Conservation (phyloP, 2,329 filamentous ascomycete genomes). For the Madurella fahalii region DNA sequence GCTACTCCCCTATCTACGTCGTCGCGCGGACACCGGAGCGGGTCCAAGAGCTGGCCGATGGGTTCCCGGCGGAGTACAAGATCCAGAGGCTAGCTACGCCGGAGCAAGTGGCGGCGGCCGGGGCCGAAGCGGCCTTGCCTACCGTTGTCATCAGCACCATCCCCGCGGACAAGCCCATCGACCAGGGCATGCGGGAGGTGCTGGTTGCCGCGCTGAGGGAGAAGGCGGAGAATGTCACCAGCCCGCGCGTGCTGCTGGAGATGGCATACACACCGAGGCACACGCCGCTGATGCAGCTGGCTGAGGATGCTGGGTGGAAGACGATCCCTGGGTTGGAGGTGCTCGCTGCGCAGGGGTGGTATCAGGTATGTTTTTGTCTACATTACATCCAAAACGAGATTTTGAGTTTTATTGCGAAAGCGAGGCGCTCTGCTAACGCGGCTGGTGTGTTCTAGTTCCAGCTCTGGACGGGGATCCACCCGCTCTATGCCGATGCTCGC, state of each 20-base stretch:
- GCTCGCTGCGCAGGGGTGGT: constrained; percentile 80
- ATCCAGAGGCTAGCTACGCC: constrained; percentile 58
- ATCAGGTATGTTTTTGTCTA: constrained; percentile 62
- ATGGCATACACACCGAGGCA: constrained; percentile 93
- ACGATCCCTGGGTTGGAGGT: constrained; percentile 87
- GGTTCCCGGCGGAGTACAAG: constrained; percentile 71
- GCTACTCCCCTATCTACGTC: constrained; percentile 81
- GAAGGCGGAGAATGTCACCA: constrained; percentile 28
- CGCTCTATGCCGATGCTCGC: constrained; percentile 66
- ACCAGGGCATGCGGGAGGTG: constrained; percentile 62
- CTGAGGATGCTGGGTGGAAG: constrained; percentile 71
- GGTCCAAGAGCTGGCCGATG: constrained; percentile 60
- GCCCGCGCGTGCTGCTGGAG: constrained; percentile 67
- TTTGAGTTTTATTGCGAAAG: neutral
- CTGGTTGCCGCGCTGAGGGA: constrained; percentile 52
- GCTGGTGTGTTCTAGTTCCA: constrained; percentile 54
- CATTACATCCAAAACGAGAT: no score
- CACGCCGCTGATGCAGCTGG: constrained; percentile 82
- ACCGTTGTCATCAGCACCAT: constrained; percentile 84
- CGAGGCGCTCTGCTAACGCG: constrained; percentile 4
- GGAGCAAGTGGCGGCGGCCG: constrained; percentile 46
- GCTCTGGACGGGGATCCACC: constrained; percentile 78
- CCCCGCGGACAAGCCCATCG: constrained; percentile 81
- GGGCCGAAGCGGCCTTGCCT: constrained; percentile 48
- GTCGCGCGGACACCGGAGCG: constrained; percentile 72